phyloP scores from a whole-genome alignment of 139 green algal species.

The Chlorokybus atmophyticus region DNA sequence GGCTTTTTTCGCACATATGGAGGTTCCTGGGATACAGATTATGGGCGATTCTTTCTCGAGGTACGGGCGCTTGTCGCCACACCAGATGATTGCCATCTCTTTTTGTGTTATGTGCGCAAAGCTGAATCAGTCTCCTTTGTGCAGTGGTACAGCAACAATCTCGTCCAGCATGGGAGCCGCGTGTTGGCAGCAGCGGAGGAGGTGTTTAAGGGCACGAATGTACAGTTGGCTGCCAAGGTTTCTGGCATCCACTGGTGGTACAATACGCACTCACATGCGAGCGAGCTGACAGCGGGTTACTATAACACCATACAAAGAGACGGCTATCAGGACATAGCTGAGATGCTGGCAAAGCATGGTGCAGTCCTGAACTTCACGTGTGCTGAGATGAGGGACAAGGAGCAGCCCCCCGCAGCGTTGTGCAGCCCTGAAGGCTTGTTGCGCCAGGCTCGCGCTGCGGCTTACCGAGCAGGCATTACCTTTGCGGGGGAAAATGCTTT shows the following conservation, averaged over 20 bases:
- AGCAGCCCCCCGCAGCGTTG: constrained; percentile 76
- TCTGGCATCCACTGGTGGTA: constrained; percentile 97
- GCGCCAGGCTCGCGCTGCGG: constrained; percentile 8
- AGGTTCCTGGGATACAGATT: constrained; percentile 63
- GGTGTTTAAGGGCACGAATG: constrained; percentile 32
- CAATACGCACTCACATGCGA: constrained; percentile 72
- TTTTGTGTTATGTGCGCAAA: neutral
- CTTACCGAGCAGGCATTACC: constrained; percentile 38
- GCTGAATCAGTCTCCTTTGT: constrained; percentile 74
- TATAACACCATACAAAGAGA: constrained; percentile 84
- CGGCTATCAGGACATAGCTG: constrained; percentile 57
- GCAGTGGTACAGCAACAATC: constrained; percentile 67
- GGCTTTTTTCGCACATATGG: constrained; percentile 71
- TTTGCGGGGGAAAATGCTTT: constrained; percentile 90
- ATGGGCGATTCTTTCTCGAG: too few species aligned
- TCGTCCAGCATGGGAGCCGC: constrained; percentile 69
- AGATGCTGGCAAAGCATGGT: constrained; percentile 41
- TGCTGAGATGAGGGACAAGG: constrained; percentile 96
- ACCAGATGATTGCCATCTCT: neutral
- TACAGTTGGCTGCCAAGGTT: constrained; percentile 71
- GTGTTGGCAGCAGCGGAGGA: constrained; percentile 46
- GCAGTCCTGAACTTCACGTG: constrained; percentile 86
- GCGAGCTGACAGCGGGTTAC: constrained; percentile 87
- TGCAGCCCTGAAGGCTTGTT: constrained; percentile 78
- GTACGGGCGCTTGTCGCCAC: neutral